phyloP scores from a whole-genome alignment of 2,329 filamentous ascomycete genomes.

The Helicocarpus griseus region DNA sequence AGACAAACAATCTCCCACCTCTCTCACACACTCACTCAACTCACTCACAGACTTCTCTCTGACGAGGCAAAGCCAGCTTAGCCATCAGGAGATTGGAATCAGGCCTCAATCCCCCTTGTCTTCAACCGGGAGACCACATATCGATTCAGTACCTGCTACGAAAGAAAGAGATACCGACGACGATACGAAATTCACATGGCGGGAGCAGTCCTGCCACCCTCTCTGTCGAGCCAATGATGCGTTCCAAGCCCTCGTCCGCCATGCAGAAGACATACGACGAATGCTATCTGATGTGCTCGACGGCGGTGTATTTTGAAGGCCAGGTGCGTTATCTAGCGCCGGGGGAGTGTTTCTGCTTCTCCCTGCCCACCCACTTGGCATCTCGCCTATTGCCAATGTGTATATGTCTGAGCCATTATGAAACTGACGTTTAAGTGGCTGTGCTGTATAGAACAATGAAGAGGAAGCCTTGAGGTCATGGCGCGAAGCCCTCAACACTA shows the following conservation, averaged over 20 bases:
- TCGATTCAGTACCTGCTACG: background rate
- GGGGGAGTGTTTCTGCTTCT: background rate
- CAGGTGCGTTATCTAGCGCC: slow-evolving; percentile 48
- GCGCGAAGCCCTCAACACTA: slow-evolving; percentile 78
- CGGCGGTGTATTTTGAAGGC: slow-evolving; percentile 89
- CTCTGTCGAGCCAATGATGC: slow-evolving; percentile 34
- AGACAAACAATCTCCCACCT: background rate
- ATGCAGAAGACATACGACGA: slow-evolving; percentile 98
- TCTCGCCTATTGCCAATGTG: background rate
- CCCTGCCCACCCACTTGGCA: too few species aligned
- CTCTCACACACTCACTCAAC: background rate
- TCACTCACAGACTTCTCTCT: background rate
- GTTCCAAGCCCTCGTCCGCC: slow-evolving; percentile 54
- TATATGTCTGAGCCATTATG: background rate
- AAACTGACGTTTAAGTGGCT: background rate
- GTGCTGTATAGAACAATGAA: slow-evolving; percentile 64
- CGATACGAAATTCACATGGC: slow-evolving; percentile 2
- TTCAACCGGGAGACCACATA: too few species aligned
- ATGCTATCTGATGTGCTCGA: slow-evolving; percentile 88
- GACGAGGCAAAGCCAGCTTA: slow-evolving; percentile 1
- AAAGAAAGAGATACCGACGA: background rate
- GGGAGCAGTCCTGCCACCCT: slow-evolving; percentile 6
- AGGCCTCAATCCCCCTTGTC: too few species aligned
- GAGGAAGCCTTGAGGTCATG: slow-evolving; percentile 82
- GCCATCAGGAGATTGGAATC: too few species aligned